Base-by-base conservation (phyloP, 768 basidiomycete species). In the Calocera cornea region DNA sequence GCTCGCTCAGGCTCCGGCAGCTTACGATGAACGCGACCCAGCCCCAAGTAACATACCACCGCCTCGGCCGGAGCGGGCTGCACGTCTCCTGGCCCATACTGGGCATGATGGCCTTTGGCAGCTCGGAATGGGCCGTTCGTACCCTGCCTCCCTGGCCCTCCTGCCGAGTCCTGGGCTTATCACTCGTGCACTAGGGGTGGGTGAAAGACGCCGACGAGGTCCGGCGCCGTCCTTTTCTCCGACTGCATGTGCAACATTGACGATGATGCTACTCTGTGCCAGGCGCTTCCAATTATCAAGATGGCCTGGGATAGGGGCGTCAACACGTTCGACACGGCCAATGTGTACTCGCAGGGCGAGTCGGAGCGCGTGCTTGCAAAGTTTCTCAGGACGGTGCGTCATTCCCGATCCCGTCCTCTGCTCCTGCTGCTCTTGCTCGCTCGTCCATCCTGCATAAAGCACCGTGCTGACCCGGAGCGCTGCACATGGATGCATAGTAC, bases 291-390 rank as follows among this genome's bases (percentile, higher is more conserved):
- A 2, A 60, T 74, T 54, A 65, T 76, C 33, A 76, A 76, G 64
- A 71, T 71, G 1, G 75, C 74, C 1, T 76, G 73, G 74, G 76
- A 77, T 24, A 34, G 67, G 2, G 74, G 75, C 17, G 71, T 77
- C 38, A 72, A 71, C 29, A 74, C 75, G 2, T 71, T 74, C 50
- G 75, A 75, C 34, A 76, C 75, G 3, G 75, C 73, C 29, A 74
- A 76, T 66, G 65, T 71, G 16, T 74, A 74, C 63, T 69, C 67
- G 17, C 70, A 70, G 27, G 73, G 73, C 2, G 67, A 67, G 27
- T 70, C 69, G n/a, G 71, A 73, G 54, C 63, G 54, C 19, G 67
- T 72, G 22, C 22, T 73, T 24, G 73, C 44, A 24, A 69, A 70
- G 50, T 60, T 69, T 68, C 65, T 71, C 24, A 67, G 71, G 41